A percentile compares a stretch with the other conserved stretches of the same genome.
Conservation (phyloP, 352 stramenopile species). For the Phytophthora foliorum region DNA sequence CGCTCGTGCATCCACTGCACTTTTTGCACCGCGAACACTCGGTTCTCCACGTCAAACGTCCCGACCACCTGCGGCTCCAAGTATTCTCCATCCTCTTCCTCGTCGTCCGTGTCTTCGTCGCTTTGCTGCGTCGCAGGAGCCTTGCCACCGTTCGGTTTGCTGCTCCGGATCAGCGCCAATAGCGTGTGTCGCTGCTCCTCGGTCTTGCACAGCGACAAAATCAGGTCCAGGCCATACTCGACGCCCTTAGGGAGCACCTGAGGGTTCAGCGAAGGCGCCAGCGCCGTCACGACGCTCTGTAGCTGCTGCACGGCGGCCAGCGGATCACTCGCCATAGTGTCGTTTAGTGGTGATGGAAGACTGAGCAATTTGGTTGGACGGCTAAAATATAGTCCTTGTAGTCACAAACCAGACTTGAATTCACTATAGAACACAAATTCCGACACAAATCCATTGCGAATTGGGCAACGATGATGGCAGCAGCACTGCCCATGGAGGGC, state of each 20-base stretch:
- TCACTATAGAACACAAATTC: conserved; percentile 7
- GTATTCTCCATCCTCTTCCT: conserved; percentile 36
- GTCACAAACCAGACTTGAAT: conserved; percentile 10
- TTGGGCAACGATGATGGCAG: conserved; percentile 67
- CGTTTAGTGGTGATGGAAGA: conserved; percentile 13
- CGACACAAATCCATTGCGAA: conserved; percentile 19
- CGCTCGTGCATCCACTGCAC: conserved; percentile 74
- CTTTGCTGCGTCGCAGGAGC: conserved; percentile 41
- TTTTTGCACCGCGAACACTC: conserved; percentile 67
- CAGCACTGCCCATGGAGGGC: conserved; percentile 72
- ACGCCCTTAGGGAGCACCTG: conserved; percentile 77
- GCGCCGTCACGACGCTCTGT: conserved; percentile 57
- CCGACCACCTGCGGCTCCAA: conserved; percentile 60
- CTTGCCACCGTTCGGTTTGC: conserved; percentile 41
- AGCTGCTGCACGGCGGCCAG: conserved; percentile 73
- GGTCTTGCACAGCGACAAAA: conserved; percentile 70
- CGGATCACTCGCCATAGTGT: conserved; percentile 51
- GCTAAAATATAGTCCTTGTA: conserved; percentile 20
- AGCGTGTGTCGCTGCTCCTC: conserved; percentile 69
- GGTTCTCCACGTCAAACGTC: conserved; percentile 67
- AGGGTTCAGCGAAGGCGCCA: conserved; percentile 66
- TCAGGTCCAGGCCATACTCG: conserved; percentile 69
- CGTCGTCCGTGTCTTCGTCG: conserved; percentile 55
- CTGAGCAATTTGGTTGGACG: conserved; percentile 33
- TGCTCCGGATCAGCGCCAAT: conserved; percentile 48